Base-by-base conservation (phyloP, 192 early-diverging fungal genomes). In the Entomortierella beljakovae region DNA sequence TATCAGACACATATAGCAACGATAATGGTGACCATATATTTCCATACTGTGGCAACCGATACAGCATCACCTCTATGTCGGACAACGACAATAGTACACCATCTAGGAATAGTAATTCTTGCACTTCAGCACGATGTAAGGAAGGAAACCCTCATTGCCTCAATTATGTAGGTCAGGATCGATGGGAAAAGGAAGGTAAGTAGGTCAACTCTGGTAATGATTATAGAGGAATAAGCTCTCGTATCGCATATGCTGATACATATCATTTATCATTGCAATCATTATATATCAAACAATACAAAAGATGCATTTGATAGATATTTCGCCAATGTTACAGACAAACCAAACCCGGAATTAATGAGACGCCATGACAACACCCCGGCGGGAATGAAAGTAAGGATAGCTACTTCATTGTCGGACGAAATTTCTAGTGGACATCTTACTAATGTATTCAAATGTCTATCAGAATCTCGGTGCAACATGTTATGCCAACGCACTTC, bases 381-480 rank as follows among this genome's bases (percentile, higher is more conserved):
- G 3, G 61, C 61, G n/a, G 75, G 75, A n/a, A 69, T 79, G 67
- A 79, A 69, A 57, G 75, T 70, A 56, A 51, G 4, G 26, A 62
- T 1, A 28, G 11, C 31, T 11, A 58, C 25, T 10, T 50, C 11
- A 48, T 23, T 22, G 16, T 31, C 46, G 56, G 33, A 37, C 28
- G 11, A 61, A 54, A 38, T 42, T 22, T 20, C 51, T 38, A 38
- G 32, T 20, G 28, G 54, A 35, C 1, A 18, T 50, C 25, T 23
- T 9, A 32, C 25, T 43, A 16, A 46, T 55, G 22, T 61, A 22
- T 34, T 40, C 2, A 7, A 3, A n/a, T 48, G 1, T 0, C 26
- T 28, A 1, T 0, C 64, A 82, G 81, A 82, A 82, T 29, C 81
- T 82, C 31, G 81, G 81, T 26, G 81, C 81, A 26, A 82, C 81